phyloP scores from a whole-genome alignment of 2,329 filamentous ascomycete species.

The Scedosporium apiospermum region DNA sequence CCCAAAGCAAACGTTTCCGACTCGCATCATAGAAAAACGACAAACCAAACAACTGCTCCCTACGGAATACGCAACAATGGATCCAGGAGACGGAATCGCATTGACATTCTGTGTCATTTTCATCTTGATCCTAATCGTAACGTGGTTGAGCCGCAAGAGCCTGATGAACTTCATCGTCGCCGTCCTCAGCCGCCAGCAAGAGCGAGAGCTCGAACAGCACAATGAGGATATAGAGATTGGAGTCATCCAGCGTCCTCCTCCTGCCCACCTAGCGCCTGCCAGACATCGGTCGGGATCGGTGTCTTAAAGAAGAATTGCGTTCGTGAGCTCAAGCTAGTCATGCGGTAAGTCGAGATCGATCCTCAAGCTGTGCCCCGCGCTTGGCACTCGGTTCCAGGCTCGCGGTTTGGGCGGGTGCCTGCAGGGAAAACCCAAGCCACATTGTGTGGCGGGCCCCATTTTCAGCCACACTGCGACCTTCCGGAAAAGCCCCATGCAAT shows the following conservation, averaged over 20 bases:
- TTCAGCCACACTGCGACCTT: background rate
- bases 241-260: background rate
- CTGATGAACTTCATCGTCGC: slow-evolving; percentile 20
- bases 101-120: slow-evolving; percentile 22
- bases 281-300: too few species aligned
- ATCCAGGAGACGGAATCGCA: slow-evolving; percentile 20
- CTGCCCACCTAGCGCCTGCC: background rate
- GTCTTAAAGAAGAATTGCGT: too few species aligned
- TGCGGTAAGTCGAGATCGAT: background rate
- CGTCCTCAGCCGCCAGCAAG: slow-evolving; percentile 13
- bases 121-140: slow-evolving; percentile 17
- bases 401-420: background rate
- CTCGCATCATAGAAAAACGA: too few species aligned
- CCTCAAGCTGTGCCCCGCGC: background rate
- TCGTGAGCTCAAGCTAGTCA: background rate
- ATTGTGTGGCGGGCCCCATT: background rate
- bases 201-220: slow-evolving; percentile 2
- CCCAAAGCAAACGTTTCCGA: background rate
- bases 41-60: background rate
- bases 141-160: slow-evolving; percentile 19
- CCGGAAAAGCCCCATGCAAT: background rate
- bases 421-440: background rate
- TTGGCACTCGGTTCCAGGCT: background rate
- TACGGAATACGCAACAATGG: slow-evolving; percentile 14
- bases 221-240: background rate